phyloP scores from a whole-genome alignment of 140 eudicot species.

The Senecio squalidus region DNA sequence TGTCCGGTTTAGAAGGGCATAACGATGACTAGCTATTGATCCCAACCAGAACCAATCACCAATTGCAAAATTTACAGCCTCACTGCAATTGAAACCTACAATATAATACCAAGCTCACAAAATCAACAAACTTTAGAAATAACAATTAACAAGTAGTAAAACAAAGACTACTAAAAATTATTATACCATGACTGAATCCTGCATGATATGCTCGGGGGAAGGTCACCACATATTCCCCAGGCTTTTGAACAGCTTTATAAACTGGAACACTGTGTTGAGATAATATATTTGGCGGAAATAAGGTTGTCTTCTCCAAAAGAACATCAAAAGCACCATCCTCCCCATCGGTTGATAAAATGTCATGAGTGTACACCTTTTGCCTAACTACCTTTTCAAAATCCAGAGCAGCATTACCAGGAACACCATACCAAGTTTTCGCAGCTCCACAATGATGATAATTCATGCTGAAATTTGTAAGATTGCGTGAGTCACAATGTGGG shows the following conservation, averaged over 20 bases:
- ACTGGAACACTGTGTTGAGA: conserved; percentile 79
- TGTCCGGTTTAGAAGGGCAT: conserved; percentile 67
- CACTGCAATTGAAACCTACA: conserved; percentile 91
- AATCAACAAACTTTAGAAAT: neutral
- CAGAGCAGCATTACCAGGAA: conserved; percentile 89
- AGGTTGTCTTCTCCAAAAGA: conserved; percentile 88
- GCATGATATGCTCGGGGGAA: conserved; percentile 98
- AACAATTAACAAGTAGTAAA: neutral
- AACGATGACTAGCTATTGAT: conserved; percentile 80
- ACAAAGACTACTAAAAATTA: neutral
- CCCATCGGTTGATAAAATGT: conserved; percentile 70
- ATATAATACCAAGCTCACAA: neutral
- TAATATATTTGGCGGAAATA: conserved; percentile 87
- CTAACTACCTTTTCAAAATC: conserved; percentile 83
- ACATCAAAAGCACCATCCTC: conserved; percentile 98
- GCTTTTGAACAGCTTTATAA: conserved; percentile 91
- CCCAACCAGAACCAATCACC: conserved; percentile 95
- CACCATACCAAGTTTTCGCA: conserved; percentile 97
- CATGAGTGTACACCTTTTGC: conserved; percentile 68
- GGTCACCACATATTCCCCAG: conserved; percentile 84
- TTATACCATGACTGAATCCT: conserved; percentile 95
- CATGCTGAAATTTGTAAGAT: conserved; percentile 48
- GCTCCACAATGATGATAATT: conserved; percentile 99
- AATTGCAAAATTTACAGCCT: conserved; percentile 93
- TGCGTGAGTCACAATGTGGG: conserved; percentile 4